These are phyloP conservation scores for Erodium texanum DNA, from an alignment of 441 rosid genomes.

Conservation along the genomic window DNA sequence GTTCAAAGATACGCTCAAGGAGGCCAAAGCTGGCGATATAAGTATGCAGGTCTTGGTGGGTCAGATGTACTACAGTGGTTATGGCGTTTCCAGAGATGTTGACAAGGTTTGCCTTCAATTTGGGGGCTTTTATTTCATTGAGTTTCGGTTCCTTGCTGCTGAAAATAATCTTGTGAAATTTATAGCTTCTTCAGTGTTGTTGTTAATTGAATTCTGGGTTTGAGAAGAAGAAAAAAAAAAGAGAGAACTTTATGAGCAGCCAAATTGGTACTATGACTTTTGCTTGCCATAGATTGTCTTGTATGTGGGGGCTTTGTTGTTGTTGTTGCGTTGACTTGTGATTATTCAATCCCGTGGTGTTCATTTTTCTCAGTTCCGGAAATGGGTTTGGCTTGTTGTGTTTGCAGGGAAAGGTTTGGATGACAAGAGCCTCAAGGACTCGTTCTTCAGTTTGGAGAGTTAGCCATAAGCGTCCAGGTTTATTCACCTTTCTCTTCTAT, in stretches of 20 bases:
- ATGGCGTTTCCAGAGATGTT: conserved; percentile 56
- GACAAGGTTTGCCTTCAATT: conserved; percentile 37
- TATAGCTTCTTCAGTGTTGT: neutral
- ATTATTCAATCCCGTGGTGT: too few relatives aligned
- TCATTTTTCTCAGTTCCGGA: too few relatives aligned
- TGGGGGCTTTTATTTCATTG: neutral
- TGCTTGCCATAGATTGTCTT: neutral
- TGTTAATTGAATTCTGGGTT: neutral
- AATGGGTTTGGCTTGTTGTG: conserved; percentile 4
- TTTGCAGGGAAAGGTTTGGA: conserved; percentile 77
- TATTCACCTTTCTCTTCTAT: neutral
- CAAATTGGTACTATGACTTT: neutral
- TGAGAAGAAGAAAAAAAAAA: too few relatives aligned
- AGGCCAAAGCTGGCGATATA: conserved; percentile 79
- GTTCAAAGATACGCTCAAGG: conserved; percentile 86
- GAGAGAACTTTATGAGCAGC: neutral
- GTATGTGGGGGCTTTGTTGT: too few relatives aligned
- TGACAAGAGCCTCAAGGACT: conserved; percentile 65
- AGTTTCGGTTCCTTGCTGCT: neutral
- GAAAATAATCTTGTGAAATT: neutral
- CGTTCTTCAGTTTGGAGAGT: conserved; percentile 84
- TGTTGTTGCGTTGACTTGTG: too few relatives aligned
- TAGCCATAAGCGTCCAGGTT: conserved; percentile 84
- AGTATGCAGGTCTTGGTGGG: conserved; percentile 76
- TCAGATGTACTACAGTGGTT: conserved; percentile 91